Evolutionary conservation across 805 yeast genomes (phyloP), one percentile per base, ranked within the genome.

Genomic region (Starmerella roubikii): DNA sequence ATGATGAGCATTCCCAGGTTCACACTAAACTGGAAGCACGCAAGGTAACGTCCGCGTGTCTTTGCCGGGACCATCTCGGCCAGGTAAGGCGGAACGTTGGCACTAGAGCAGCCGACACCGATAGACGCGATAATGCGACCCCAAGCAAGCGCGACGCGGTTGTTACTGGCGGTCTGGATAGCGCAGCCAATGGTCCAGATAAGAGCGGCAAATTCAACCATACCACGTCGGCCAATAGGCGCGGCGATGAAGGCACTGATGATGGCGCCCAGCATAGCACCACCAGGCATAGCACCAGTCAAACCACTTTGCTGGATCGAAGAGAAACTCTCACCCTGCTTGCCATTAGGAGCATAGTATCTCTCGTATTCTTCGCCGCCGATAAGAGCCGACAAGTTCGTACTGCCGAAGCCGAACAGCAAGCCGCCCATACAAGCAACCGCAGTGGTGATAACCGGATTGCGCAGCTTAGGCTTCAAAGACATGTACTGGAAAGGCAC

Each of bases 371-470:
- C 60, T 0, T 55, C 59, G n/a, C 67, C 59, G 4, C 68, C 67
- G 32, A 80, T 65, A 51, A 81, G 80, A 1, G 82, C 76, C 1
- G 86, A 71, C 61, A 82, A 68, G 1, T 93, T 79, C 1, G 91
- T 73, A 35, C 78, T 74, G 55, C 81, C 94, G 53, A 79, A 72
- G 38, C 93, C 93, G 59, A 78, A 73, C 56, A 81, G 65, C 59
- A 75, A 61, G 33, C 86, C 88, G 30, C 82, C 78, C 27, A 78
- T 57, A 44, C 81, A 67, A 31, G 84, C 65, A 28, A 76, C 67
- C 13, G 57, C 49, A 11, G 79, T 70, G 37, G 76, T 71, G 30
- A 69, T 51, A 50, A 68, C 74, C 16, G 76, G 71, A 56, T 78
- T 78, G 22, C 23, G 20, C 37, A 44, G 35, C 35, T 46, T 46